phyloP scores from a whole-genome alignment of 2,329 filamentous ascomycete genomes.

The Periconia sp. region DNA sequence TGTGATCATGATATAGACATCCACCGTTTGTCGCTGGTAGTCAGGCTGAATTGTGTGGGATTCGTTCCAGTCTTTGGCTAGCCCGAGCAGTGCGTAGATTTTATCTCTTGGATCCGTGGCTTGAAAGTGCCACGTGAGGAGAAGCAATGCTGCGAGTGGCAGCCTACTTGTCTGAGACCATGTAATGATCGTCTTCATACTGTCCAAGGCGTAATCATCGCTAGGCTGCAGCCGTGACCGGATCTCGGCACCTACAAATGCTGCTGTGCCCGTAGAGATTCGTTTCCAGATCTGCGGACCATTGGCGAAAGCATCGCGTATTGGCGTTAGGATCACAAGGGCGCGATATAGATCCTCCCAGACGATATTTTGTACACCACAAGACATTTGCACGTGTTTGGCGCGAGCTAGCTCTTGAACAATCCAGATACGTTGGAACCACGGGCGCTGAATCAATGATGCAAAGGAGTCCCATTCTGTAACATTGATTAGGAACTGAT shows the following conservation, averaged over 20 bases:
- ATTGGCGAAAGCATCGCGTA: no score
- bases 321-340: no score
- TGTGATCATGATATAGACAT: not conserved
- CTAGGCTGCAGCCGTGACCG: no score
- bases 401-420: no score
- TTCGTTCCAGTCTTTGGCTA: conserved; percentile 1
- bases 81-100: not conserved
- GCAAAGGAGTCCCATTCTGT: not conserved
- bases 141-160: not conserved
- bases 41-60: not conserved
- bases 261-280: no score
- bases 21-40: not conserved
- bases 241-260: no score
- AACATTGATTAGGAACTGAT: not conserved
- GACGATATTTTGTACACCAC: no score
- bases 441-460: not conserved
- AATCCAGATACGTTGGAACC: no score
- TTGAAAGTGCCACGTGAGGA: not conserved
- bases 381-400: no score
- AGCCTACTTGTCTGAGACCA: conserved; percentile 1
- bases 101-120: conserved; percentile 1
- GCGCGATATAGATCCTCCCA: no score
- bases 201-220: not conserved
- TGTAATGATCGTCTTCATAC: not conserved
- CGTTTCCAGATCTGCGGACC: no score